A percentile compares a stretch with the other conserved stretches of the same genome.
These are phyloP conservation scores for Nemania sp. DNA, from an alignment of 2,329 filamentous ascomycete species.

Conservation along the genomic window DNA sequence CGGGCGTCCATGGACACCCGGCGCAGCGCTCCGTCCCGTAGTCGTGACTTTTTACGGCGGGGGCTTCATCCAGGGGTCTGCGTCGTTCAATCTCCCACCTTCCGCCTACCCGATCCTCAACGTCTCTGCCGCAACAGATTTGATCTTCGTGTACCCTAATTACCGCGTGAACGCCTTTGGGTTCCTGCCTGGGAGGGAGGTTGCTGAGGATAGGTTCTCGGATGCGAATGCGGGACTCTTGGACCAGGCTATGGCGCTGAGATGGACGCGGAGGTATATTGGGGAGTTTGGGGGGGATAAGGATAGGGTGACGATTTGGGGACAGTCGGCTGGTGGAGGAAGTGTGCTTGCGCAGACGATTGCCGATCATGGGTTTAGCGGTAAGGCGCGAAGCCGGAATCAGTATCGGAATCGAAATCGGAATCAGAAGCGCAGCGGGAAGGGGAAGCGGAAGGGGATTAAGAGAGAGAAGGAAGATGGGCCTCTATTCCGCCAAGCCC, in stretches of 20 bases:
- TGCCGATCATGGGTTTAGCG: constrained; percentile 40
- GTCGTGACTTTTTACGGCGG: constrained; percentile 65
- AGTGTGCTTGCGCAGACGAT: constrained; percentile 57
- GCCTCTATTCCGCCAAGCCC: constrained; percentile 52
- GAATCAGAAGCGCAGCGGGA: no score
- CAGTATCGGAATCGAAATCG: no score
- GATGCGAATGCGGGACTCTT: constrained; percentile 57
- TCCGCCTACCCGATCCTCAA: constrained; percentile 61
- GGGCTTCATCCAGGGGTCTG: constrained; percentile 61
- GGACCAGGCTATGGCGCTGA: constrained; percentile 53
- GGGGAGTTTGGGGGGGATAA: constrained; percentile 53
- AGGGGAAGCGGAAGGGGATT: no score
- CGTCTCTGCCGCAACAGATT: constrained; percentile 53
- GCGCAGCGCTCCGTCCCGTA: constrained; percentile 55
- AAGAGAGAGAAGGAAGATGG: constrained; percentile 40
- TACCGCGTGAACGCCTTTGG: constrained; percentile 62
- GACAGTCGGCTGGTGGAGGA: constrained; percentile 59
- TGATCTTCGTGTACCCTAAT: constrained; percentile 51
- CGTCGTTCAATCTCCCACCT: constrained; percentile 58
- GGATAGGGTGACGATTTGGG: constrained; percentile 53
- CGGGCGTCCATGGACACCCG: constrained; percentile 56
- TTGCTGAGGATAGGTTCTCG: constrained; percentile 33
- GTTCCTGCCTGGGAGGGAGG: constrained; percentile 50
- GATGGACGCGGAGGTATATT: constrained; percentile 54
- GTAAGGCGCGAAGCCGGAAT: constrained; percentile 10